Evolutionary conservation across 2,329 filamentous ascomycete genomes (phyloP), one percentile per base, ranked within the genome.

Genomic region (Blastomyces percursus): DNA sequence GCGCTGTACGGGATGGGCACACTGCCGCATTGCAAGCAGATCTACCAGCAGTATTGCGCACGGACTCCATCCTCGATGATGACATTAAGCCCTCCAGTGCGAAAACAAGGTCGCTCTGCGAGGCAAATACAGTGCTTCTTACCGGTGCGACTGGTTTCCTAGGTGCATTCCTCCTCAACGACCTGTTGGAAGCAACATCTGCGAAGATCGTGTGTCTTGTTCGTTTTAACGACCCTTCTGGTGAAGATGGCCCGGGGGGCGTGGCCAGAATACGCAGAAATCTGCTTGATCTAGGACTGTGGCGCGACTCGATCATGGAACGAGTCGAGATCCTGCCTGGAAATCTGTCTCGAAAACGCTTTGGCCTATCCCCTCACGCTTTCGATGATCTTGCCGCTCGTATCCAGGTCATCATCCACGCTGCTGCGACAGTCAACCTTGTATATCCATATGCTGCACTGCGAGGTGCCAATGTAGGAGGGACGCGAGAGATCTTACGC

Each of bases 381-480:
- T 92, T 90, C 67, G 81, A 86, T 30, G 80, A 85, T 35, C 79
- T 92, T 8, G 86, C 85, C 0, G 73, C 78, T 12, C 82, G 85
- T 7, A 80, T 90, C 0, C 80, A 92, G 65, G 88, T 91, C 44
- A 87, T 93, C 62, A 80, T 92, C 1, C 89, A 93, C 71, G 86
- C 88, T 44, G 89, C 85, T 32, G 89, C 89, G 5, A 89, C 86
- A 0, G 89, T 93, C 69, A 91, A 91, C 71, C 78, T 93, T 58
- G 88, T 93, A 0, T 92, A 93, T 67, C 89, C 89, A 0, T 92
- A 92, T 67, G 89, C 89, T 51, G 87, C 88, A 0, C 78, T 93
- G 67, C 82, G 88, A 61, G 84, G 82, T 59, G 84, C 88, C 63
- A 93, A 93, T 67, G 86, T 93, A 2, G 84, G 84, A n/a, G 89